phyloP scores from a whole-genome alignment of 768 basidiomycete genomes.

The Podaxis sp. region DNA sequence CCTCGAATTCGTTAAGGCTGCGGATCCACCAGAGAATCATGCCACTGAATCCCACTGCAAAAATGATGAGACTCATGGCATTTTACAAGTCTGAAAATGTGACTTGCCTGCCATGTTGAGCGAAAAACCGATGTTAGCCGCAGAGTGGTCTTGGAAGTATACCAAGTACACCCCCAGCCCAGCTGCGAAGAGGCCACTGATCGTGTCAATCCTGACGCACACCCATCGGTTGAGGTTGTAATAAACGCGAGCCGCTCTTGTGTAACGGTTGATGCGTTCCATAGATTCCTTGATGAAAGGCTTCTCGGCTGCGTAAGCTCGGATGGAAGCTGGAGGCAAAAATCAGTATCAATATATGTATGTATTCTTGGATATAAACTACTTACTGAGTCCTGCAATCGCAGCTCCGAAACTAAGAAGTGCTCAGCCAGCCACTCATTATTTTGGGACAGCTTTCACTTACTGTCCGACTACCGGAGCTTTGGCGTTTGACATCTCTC shows the following conservation, averaged over 20 bases:
- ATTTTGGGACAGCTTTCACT: constrained; percentile 20
- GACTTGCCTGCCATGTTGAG: constrained; percentile 49
- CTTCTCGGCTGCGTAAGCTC: constrained; percentile 61
- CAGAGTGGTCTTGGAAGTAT: constrained; percentile 39
- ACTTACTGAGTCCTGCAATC: constrained; percentile 51
- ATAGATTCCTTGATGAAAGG: constrained; percentile 43
- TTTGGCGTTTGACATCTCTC: constrained; percentile 43
- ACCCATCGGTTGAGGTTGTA: constrained; percentile 50
- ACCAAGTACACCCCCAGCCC: constrained; percentile 53
- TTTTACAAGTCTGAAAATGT: no score
- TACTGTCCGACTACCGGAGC: constrained; percentile 48
- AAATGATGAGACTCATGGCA: neutral
- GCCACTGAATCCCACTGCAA: constrained; percentile 49
- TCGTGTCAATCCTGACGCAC: constrained; percentile 51
- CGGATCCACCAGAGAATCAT: constrained; percentile 54
- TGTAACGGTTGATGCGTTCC: constrained; percentile 52
- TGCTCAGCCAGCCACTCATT: neutral
- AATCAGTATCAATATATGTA: neutral
- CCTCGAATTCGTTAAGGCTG: constrained; percentile 42
- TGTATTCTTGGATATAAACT: neutral
- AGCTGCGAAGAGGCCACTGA: constrained; percentile 55
- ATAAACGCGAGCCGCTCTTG: constrained; percentile 41
- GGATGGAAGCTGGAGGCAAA: constrained; percentile 43
- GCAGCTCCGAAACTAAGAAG: constrained; percentile 49
- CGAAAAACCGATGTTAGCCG: constrained; percentile 48